Conservation (phyloP, 2,329 filamentous ascomycete genomes). For the Nigrospora oryzae region DNA sequence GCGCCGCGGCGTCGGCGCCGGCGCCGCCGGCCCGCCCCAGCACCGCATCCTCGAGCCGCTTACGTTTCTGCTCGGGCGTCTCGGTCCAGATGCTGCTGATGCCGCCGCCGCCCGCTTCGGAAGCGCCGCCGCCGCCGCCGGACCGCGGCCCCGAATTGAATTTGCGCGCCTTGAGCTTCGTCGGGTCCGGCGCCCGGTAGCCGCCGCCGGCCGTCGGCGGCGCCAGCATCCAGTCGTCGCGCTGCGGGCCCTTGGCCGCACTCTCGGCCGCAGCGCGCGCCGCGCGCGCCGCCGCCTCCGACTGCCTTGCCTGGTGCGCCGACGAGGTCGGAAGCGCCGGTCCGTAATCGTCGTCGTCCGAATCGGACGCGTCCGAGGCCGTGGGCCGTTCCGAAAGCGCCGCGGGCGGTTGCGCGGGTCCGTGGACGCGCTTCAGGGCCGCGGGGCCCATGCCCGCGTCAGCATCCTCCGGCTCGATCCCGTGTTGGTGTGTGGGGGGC, state of each 20-base stretch:
- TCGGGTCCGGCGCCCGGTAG: constrained; percentile 65
- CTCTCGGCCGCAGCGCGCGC: constrained; percentile 16
- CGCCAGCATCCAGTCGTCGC: constrained; percentile 80
- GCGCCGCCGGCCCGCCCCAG: constrained; percentile 59
- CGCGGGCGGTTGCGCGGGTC: constrained; percentile 34
- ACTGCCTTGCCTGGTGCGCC: constrained; percentile 17
- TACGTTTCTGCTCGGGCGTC: constrained; percentile 79
- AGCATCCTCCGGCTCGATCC: constrained; percentile 12
- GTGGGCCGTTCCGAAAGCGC: constrained; percentile 27
- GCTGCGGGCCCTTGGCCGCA: constrained; percentile 41
- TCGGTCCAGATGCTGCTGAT: constrained; percentile 80
- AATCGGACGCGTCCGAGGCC: constrained; percentile 11
- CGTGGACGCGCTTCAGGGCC: constrained; percentile 23
- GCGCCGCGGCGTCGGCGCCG: constrained; percentile 32
- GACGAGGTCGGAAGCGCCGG: constrained; percentile 45
- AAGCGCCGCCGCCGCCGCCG: constrained; percentile 14
- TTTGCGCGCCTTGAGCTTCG: constrained; percentile 71
- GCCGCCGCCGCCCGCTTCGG: constrained; percentile 28
- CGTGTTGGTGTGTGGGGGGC: constrained; percentile 13
- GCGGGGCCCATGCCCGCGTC: constrained; percentile 12
- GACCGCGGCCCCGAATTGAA: constrained; percentile 61
- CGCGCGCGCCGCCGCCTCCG: constrained; percentile 15
- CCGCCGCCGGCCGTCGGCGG: constrained; percentile 50
- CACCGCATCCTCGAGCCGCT: constrained; percentile 71
- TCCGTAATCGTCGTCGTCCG: constrained; percentile 45